Conservation (phyloP, 2,329 filamentous ascomycete species). For the Arthrobotrys iridis region DNA sequence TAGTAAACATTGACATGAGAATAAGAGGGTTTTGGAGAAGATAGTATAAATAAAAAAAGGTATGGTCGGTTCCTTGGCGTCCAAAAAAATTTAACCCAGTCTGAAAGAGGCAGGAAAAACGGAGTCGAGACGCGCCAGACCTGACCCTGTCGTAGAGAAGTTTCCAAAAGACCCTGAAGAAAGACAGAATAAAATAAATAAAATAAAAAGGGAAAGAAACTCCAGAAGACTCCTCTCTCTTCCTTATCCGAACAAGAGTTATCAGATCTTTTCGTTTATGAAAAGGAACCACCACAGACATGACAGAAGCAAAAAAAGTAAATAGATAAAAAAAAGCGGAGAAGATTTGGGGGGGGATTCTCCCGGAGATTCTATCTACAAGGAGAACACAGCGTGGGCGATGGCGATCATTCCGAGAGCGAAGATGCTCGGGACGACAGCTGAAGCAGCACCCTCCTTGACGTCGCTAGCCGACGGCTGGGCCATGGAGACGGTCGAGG, state of each 20-base stretch:
- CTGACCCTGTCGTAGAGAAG: background rate
- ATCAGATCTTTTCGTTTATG: background rate
- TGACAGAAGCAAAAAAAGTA: background rate
- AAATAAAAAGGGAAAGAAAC: conserved; percentile 24
- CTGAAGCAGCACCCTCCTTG: conserved; percentile 25
- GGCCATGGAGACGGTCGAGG: conserved; percentile 17
- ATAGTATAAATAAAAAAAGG: background rate
- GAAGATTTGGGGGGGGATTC: conserved; percentile 28
- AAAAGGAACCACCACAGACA: background rate
- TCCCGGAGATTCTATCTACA: conserved; percentile 38
- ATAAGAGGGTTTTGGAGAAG: conserved; percentile 18
- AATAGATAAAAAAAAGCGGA: background rate
- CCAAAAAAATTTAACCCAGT: background rate
- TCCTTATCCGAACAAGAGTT: conserved; percentile 27
- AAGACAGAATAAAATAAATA: background rate
- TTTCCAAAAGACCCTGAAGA: conserved; percentile 10
- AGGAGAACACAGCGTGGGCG: conserved; percentile 33
- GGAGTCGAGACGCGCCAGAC: conserved; percentile 2
- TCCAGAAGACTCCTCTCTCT: conserved; percentile 51
- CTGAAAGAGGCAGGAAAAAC: background rate
- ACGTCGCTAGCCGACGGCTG: conserved; percentile 18
- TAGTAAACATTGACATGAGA: conserved; percentile 42
- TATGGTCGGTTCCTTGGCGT: conserved; percentile 13
- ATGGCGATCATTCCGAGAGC: conserved; percentile 41
- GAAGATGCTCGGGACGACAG: conserved; percentile 36